Evolutionary conservation across 176 grass and related monocot species (phyloP).

Genomic region (Eremochloa ophiuroides): DNA sequence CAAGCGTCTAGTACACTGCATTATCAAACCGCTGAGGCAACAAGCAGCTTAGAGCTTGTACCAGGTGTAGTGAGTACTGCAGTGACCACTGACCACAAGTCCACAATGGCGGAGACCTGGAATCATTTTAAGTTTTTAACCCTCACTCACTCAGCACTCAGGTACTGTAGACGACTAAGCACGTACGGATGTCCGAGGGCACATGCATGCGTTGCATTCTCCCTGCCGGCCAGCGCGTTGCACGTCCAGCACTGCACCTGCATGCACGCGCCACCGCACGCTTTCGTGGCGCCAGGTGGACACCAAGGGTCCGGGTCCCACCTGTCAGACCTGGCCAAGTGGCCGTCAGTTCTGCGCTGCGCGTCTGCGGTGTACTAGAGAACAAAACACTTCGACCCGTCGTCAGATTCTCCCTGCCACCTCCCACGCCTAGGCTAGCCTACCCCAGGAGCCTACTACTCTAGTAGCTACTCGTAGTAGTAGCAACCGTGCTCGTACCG

Average conservation of each 20-base stretch:
- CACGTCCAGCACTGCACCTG: not conserved
- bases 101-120: too few species aligned
- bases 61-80: too few species aligned
- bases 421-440: conserved; percentile 21
- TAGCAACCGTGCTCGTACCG: not conserved
- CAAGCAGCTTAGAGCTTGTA: too few species aligned
- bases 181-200: too few species aligned
- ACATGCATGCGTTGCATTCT: not conserved
- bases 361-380: not conserved
- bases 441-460: not conserved
- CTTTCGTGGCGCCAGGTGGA: conserved; percentile 11
- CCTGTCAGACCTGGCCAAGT: not conserved
- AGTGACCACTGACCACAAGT: too few species aligned
- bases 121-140: too few species aligned
- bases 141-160: too few species aligned
- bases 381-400: conserved; percentile 20
- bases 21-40: too few species aligned
- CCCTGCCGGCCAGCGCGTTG: not conserved
- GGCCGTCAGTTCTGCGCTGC: not conserved
- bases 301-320: not conserved
- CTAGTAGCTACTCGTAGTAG: too few species aligned
- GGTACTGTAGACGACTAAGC: too few species aligned
- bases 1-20: too few species aligned
- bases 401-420: conserved; percentile 16
- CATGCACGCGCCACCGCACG: not conserved